Conservation (phyloP, 2,329 filamentous ascomycete genomes). For the Amphichorda felina region DNA sequence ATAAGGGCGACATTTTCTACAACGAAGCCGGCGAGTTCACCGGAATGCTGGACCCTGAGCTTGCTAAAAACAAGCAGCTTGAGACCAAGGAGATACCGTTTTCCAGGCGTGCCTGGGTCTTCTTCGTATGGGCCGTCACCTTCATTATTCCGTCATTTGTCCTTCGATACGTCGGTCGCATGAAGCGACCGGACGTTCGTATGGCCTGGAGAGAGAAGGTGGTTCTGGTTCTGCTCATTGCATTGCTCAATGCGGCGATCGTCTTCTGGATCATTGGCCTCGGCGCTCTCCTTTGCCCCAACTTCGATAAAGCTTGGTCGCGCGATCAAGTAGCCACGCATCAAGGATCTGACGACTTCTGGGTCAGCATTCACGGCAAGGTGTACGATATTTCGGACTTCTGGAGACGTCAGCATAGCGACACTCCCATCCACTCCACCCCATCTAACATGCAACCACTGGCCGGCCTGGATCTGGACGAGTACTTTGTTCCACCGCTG, state of each 20-base stretch:
- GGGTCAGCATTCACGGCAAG: constrained; percentile 73
- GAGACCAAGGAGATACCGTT: constrained; percentile 54
- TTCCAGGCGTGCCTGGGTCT: constrained; percentile 67
- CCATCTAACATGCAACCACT: constrained; percentile 61
- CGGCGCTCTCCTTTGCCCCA: constrained; percentile 76
- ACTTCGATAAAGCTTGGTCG: constrained; percentile 83
- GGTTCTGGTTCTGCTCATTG: constrained; percentile 68
- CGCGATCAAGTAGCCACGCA: constrained; percentile 58
- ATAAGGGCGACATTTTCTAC: constrained; percentile 64
- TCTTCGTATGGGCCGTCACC: constrained; percentile 72
- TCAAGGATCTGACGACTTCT: constrained; percentile 65
- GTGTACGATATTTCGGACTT: constrained; percentile 92
- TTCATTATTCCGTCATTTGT: constrained; percentile 90
- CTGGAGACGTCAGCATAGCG: constrained; percentile 76
- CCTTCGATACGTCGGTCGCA: constrained; percentile 73
- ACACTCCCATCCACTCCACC: constrained; percentile 48
- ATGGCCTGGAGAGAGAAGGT: constrained; percentile 97
- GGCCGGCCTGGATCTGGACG: constrained; percentile 66
- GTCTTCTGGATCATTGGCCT: constrained; percentile 91
- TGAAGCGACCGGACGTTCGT: constrained; percentile 93
- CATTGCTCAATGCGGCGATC: constrained; percentile 67
- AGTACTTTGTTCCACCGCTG: constrained; percentile 78
- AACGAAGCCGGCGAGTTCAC: constrained; percentile 57
- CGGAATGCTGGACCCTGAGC: constrained; percentile 62
- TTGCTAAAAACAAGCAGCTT: constrained; percentile 65